phyloP scores from a whole-genome alignment of 2,329 filamentous ascomycete species.

The Pseudocercospora crystallina region DNA sequence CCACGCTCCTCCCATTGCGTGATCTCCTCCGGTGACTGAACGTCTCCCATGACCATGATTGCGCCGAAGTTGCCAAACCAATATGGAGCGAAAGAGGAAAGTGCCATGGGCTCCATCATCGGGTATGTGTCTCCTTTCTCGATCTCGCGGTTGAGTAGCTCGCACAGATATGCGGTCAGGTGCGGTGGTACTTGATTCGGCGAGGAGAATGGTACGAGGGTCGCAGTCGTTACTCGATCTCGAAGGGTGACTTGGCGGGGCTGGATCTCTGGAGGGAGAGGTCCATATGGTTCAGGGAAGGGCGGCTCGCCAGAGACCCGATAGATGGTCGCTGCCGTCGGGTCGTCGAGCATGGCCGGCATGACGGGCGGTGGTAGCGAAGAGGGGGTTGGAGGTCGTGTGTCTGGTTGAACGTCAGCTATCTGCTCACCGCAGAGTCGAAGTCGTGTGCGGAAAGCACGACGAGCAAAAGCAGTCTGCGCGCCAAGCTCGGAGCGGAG shows the following conservation, averaged over 20 bases:
- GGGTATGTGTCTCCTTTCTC: slow-evolving; percentile 90
- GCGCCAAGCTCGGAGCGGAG: too few species aligned
- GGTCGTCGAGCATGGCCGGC: slow-evolving; percentile 79
- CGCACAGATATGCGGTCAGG: slow-evolving; percentile 73
- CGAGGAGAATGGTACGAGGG: slow-evolving; percentile 79
- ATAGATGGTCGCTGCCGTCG: slow-evolving; percentile 67
- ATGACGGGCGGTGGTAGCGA: slow-evolving; percentile 44
- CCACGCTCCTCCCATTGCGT: slow-evolving; percentile 46
- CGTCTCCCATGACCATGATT: slow-evolving; percentile 79
- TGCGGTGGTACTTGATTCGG: slow-evolving; percentile 72
- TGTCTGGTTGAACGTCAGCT: neutral
- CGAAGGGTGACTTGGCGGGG: slow-evolving; percentile 78
- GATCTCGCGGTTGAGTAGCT: slow-evolving; percentile 86
- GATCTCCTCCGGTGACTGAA: slow-evolving; percentile 60
- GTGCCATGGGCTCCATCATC: slow-evolving; percentile 73
- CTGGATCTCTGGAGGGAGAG: slow-evolving; percentile 66
- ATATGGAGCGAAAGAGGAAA: slow-evolving; percentile 75
- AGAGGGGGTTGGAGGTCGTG: too few species aligned
- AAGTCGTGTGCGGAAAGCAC: neutral
- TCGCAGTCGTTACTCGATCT: slow-evolving; percentile 80
- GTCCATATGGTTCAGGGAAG: slow-evolving; percentile 61
- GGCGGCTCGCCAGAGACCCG: slow-evolving; percentile 66
- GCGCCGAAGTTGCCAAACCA: slow-evolving; percentile 92
- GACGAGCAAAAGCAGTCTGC: neutral
- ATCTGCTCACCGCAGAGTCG: neutral